phyloP scores from a whole-genome alignment of 768 basidiomycete species.

The Royoungia palumana region DNA sequence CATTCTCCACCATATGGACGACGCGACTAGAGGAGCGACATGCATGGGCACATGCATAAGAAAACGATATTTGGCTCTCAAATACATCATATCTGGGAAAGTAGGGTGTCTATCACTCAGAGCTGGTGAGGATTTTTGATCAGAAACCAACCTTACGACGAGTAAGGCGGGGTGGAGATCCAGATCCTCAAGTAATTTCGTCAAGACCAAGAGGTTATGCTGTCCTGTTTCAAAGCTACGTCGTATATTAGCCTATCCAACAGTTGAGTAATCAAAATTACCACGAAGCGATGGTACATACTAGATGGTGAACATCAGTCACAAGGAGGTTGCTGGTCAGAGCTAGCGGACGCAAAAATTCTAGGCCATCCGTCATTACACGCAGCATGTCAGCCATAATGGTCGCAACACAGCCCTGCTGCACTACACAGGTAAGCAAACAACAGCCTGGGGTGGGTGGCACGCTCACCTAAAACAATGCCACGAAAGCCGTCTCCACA shows the following conservation, averaged over 20 bases:
- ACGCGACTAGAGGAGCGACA: slow-evolving; percentile 49
- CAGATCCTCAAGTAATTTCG: slow-evolving; percentile 56
- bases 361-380: slow-evolving; percentile 47
- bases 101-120: slow-evolving; percentile 8
- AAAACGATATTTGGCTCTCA: slow-evolving; percentile 60
- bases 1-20: slow-evolving; percentile 61
- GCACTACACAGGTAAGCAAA: slow-evolving; percentile 41
- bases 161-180: slow-evolving; percentile 55
- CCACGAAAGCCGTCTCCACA: slow-evolving; percentile 61
- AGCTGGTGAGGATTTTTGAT: not conserved
- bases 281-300: slow-evolving; percentile 12
- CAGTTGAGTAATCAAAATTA: slow-evolving; percentile 5
- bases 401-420: slow-evolving; percentile 48
- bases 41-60: slow-evolving; percentile 48
- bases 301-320: slow-evolving; percentile 33
- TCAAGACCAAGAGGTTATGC: slow-evolving; percentile 62
- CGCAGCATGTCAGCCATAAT: slow-evolving; percentile 58
- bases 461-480: slow-evolving; percentile 57
- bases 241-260: slow-evolving; percentile 44
- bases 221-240: slow-evolving; percentile 51
- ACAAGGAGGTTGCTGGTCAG: slow-evolving; percentile 39
- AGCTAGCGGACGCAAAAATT: slow-evolving; percentile 54
- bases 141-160: slow-evolving; percentile 54
- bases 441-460: slow-evolving; percentile 35
- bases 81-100: slow-evolving; percentile 39